Conservation (phyloP, 768 basidiomycete species). For the Xerocomellus amylosporus region DNA sequence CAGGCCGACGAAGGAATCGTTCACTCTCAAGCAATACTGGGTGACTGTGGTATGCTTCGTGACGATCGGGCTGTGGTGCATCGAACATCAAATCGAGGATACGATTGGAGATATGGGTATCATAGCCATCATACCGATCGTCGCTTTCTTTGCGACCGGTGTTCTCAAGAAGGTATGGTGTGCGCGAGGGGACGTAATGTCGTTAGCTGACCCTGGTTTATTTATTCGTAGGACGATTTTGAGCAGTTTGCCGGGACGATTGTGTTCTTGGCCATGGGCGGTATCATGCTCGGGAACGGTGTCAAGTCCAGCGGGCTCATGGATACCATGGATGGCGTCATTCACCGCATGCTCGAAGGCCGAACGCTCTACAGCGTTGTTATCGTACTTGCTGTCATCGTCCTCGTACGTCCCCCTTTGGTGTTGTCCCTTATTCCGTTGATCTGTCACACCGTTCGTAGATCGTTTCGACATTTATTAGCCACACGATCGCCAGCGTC, state of each 20-base stretch:
- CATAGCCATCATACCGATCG: constrained; percentile 89
- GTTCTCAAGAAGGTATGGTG: constrained; percentile 82
- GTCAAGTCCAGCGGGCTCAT: constrained; percentile 88
- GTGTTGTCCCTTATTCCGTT: neutral
- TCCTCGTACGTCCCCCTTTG: constrained; percentile 50
- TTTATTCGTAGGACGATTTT: constrained; percentile 73
- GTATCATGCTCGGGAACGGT: constrained; percentile 93
- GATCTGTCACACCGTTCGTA: constrained; percentile 24
- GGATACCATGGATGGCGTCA: constrained; percentile 64
- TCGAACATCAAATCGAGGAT: constrained; percentile 73
- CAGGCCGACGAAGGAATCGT: constrained; percentile 75
- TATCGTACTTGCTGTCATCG: constrained; percentile 62
- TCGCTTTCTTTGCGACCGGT: constrained; percentile 92
- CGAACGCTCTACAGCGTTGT: constrained; percentile 68
- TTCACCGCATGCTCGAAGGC: constrained; percentile 59
- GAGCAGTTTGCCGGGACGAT: constrained; percentile 94
- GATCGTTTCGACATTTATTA: constrained; percentile 93
- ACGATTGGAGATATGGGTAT: constrained; percentile 95
- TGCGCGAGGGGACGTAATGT: neutral
- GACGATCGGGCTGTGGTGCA: constrained; percentile 89
- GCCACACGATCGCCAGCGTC: constrained; percentile 95
- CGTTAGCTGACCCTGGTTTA: neutral
- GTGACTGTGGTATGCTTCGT: constrained; percentile 77
- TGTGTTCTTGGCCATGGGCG: constrained; percentile 97
- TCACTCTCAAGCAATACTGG: constrained; percentile 86